Evolutionary conservation across 306 rosid genomes (phyloP).

Genomic region (Cucurbita ficifolia): DNA sequence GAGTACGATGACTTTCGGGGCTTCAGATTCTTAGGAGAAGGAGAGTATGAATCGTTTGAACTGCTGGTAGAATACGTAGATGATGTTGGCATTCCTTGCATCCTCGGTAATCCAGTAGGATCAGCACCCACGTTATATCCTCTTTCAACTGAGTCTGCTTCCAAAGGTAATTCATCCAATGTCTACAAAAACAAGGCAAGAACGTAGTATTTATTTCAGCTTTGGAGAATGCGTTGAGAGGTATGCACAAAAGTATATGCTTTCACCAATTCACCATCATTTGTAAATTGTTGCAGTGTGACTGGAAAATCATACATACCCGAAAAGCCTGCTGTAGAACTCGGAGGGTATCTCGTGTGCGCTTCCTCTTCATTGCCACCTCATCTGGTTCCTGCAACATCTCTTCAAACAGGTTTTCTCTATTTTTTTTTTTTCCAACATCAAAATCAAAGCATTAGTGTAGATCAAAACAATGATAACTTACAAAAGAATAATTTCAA

Average conservation of each 20-base stretch:
- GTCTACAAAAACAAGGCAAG: conserved; percentile 33
- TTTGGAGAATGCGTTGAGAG: neutral
- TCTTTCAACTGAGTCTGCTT: conserved; percentile 84
- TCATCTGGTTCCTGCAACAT: conserved; percentile 24
- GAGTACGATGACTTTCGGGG: conserved; percentile 81
- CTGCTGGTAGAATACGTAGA: conserved; percentile 51
- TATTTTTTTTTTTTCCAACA: neutral
- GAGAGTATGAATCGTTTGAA: conserved; percentile 41
- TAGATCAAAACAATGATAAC: neutral
- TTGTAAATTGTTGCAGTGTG: neutral
- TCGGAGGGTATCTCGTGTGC: neutral
- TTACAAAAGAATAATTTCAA: neutral
- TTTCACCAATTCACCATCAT: neutral
- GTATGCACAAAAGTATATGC: neutral
- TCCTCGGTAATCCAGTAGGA: conserved; percentile 72
- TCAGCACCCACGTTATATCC: conserved; percentile 55
- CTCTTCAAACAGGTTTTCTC: conserved; percentile 28
- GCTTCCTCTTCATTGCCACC: conserved; percentile 17
- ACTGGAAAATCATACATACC: conserved; percentile 4
- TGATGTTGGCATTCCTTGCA: conserved; percentile 65
- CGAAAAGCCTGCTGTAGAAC: conserved; percentile 18
- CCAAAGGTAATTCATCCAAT: conserved; percentile 84
- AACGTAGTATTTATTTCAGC: neutral
- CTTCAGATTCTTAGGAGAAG: conserved; percentile 59
- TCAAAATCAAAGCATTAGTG: neutral